phyloP scores from a whole-genome alignment of 768 basidiomycete species.

The Lanmaoa rubissima region DNA sequence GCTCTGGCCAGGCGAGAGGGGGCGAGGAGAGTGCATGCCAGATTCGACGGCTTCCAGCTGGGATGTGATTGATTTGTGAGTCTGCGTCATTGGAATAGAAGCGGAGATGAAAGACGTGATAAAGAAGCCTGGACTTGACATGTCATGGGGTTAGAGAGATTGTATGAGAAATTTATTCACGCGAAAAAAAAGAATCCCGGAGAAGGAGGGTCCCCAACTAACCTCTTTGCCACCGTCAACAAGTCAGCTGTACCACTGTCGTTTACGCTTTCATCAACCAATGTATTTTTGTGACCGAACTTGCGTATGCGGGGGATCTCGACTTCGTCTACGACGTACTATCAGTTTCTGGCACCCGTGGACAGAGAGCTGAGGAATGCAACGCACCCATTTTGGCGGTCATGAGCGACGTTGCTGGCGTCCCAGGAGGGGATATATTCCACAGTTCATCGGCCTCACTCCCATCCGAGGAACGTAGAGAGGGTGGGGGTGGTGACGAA shows the following conservation, averaged over 20 bases:
- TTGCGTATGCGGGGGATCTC: conserved; percentile 52
- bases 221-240: conserved; percentile 21
- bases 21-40: conserved; percentile 23
- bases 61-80: conserved; percentile 19
- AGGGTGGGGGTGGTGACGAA: conserved; percentile 40
- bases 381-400: conserved; percentile 51
- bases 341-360: conserved; percentile 3
- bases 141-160: conserved; percentile 26
- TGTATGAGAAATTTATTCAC: conserved; percentile 16
- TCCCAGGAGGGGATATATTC: conserved; percentile 45
- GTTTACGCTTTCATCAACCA: conserved; percentile 2
- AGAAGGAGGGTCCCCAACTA: conserved; percentile 14
- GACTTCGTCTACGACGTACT: conserved; percentile 42
- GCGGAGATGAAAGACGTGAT: conserved; percentile 35
- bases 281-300: conserved; percentile 37
- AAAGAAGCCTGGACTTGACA: conserved; percentile 33
- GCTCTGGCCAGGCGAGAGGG: conserved; percentile 18
- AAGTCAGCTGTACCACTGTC: conserved; percentile 6
- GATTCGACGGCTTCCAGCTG: conserved; percentile 12
- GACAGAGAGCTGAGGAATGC: not conserved
- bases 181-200: conserved; percentile 17
- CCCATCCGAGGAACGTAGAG: conserved; percentile 34
- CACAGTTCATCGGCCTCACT: conserved; percentile 56
- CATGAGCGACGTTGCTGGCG: conserved; percentile 39
- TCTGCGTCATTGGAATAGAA: conserved; percentile 25